phyloP scores from a whole-genome alignment of 2,329 filamentous ascomycete genomes.

The Nigrospora oryzae region DNA sequence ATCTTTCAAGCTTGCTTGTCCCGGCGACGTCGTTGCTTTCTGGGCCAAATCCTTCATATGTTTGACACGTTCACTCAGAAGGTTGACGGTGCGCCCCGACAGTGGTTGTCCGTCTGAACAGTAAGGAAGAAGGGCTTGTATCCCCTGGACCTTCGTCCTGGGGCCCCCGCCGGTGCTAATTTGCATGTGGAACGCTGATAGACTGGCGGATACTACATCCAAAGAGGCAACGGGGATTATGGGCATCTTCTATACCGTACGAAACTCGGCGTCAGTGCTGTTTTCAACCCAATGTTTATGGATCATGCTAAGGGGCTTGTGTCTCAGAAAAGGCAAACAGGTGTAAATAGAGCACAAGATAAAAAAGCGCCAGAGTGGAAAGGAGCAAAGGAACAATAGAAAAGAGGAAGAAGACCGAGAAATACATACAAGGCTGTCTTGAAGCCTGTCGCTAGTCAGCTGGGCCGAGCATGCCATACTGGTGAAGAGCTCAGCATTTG shows the following conservation, averaged over 20 bases:
- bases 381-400: too few species aligned
- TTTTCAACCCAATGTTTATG: too few species aligned
- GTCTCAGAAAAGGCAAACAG: too few species aligned
- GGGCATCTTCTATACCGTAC: constrained; percentile 16
- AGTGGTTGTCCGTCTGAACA: constrained; percentile 18
- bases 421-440: constrained; percentile 13
- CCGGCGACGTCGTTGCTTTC: constrained; percentile 11
- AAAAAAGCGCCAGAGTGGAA: too few species aligned
- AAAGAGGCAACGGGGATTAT: constrained; percentile 32
- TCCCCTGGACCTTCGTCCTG: constrained; percentile 8
- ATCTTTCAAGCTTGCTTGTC: constrained; percentile 11
- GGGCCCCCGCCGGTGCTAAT: constrained; percentile 9
- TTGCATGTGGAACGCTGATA: constrained; percentile 28
- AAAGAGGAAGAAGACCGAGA: too few species aligned
- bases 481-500: neutral
- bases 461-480: neutral
- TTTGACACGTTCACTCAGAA: constrained; percentile 22
- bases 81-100: constrained; percentile 17
- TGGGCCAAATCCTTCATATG: constrained; percentile 20
- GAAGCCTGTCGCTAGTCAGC: constrained; percentile 19
- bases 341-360: too few species aligned
- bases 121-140: constrained; percentile 22
- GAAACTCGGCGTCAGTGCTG: too few species aligned
- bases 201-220: constrained; percentile 23
- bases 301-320: too few species aligned